Conservation (phyloP, 2,329 filamentous ascomycete genomes). For the Botrytis fabae region DNA sequence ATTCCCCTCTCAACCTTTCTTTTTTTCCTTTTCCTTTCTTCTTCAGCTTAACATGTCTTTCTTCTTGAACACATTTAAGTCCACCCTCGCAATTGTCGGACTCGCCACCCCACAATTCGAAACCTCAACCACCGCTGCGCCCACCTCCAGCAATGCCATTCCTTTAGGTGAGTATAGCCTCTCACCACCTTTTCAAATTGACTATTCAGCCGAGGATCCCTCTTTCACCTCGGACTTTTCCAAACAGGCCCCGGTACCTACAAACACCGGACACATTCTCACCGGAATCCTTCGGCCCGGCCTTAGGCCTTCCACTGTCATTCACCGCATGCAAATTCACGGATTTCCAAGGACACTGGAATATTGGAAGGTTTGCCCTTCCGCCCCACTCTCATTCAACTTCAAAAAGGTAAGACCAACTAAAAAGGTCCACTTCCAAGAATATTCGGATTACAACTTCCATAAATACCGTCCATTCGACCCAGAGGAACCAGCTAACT, state of each 20-base stretch:
- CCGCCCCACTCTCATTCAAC: background rate
- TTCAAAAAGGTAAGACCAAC: background rate
- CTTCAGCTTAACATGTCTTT: background rate
- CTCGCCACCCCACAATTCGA: background rate
- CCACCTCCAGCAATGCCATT: conserved; percentile 11
- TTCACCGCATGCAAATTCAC: background rate
- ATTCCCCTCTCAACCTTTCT: background rate
- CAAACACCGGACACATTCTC: background rate
- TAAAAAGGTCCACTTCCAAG: background rate
- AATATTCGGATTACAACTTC: background rate
- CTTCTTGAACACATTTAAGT: conserved; percentile 1
- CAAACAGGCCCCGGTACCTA: background rate
- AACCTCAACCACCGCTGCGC: conserved; percentile 4
- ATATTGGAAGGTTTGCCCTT: conserved; percentile 8
- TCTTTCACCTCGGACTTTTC: background rate
- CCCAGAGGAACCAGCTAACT: background rate
- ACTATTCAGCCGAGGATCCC: background rate
- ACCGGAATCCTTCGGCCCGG: conserved; percentile 2
- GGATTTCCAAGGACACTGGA: background rate
- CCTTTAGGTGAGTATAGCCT: background rate
- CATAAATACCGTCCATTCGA: background rate
- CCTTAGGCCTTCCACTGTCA: background rate
- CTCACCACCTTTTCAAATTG: background rate
- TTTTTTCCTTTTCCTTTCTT: background rate
- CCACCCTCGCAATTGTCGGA: background rate